A percentile compares a stretch with the other conserved stretches of the same genome.
Evolutionary conservation across 2,329 filamentous ascomycete genomes (phyloP).

Genomic region (Chaetomiaceae sp.): DNA sequence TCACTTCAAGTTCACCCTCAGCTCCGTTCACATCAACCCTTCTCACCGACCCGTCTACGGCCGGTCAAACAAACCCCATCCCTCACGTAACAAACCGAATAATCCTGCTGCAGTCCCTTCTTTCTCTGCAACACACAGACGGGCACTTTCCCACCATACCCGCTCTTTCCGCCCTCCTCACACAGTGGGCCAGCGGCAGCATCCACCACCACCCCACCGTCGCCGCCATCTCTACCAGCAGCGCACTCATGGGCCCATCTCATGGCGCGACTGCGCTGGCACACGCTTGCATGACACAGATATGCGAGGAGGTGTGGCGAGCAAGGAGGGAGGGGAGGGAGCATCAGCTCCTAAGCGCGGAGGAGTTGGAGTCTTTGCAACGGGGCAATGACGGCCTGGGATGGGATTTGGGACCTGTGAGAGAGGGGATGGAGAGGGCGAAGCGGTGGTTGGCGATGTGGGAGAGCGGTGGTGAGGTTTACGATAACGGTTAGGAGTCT

Average conservation of each 20-base stretch:
- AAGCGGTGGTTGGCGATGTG: not conserved
- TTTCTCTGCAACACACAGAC: slow-evolving; percentile 16
- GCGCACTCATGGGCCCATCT: not conserved
- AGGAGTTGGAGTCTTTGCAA: slow-evolving; percentile 17
- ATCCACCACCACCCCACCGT: too few relatives aligned
- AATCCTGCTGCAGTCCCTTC: slow-evolving; percentile 15
- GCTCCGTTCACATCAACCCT: not conserved
- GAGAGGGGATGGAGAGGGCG: not conserved
- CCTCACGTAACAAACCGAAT: slow-evolving; percentile 19
- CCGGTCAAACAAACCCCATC: not conserved
- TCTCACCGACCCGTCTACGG: not conserved
- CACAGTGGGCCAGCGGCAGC: slow-evolving; percentile 9
- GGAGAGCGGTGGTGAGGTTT: not conserved
- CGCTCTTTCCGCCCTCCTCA: slow-evolving; percentile 17
- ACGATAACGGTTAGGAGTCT: not conserved
- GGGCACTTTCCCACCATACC: slow-evolving; percentile 17
- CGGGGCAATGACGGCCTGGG: slow-evolving; percentile 6
- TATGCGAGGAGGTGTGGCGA: slow-evolving; percentile 17
- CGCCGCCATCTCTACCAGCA: not conserved
- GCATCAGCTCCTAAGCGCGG: slow-evolving; percentile 9
- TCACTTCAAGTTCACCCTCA: too few relatives aligned
- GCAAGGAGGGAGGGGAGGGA: slow-evolving; percentile 20
- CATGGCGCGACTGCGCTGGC: slow-evolving; percentile 17
- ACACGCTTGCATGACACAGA: slow-evolving; percentile 15
- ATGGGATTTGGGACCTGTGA: slow-evolving; percentile 20